A percentile compares a stretch with the other conserved stretches of the same genome.
Conservation (phyloP, 2,329 filamentous ascomycete genomes). For the Bipolaris gigantea region DNA sequence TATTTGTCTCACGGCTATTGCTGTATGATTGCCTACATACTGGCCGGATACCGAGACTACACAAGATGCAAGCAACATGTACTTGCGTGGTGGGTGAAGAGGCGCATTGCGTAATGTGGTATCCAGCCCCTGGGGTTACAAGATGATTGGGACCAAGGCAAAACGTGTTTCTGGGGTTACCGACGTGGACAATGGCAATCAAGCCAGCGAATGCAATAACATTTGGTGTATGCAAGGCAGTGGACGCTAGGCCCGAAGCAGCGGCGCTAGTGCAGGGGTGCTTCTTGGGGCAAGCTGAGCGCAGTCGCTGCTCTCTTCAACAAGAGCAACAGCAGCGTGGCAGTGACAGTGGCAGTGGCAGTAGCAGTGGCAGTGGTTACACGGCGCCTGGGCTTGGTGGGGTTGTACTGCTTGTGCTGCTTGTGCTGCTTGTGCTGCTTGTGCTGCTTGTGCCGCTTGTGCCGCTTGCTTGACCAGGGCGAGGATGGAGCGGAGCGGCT, state of each 20-base stretch:
- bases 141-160: constrained; percentile 1
- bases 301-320: too few species aligned
- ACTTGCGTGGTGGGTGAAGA: not conserved
- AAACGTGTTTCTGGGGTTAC: constrained; percentile 4
- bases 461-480: not conserved
- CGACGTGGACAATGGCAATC: constrained; percentile 7
- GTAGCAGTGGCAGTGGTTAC: not conserved
- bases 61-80: constrained; percentile 3
- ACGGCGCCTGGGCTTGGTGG: not conserved
- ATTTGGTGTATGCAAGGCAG: constrained; percentile 4
- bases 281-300: constrained; percentile 20
- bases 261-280: constrained; percentile 14
- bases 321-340: too few species aligned
- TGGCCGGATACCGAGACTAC: not conserved
- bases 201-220: constrained; percentile 8
- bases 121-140: constrained; percentile 3
- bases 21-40: constrained; percentile 1
- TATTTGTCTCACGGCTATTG: constrained; percentile 9
- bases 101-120: constrained; percentile 5
- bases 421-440: not conserved
- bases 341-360: not conserved
- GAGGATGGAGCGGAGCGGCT: not conserved
- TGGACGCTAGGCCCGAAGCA: constrained; percentile 8
- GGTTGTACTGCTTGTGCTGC: not conserved
- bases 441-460: not conserved